Evolutionary conservation across 208 protist species (phyloP).

Genomic region (Trypanosoma theileri): DNA sequence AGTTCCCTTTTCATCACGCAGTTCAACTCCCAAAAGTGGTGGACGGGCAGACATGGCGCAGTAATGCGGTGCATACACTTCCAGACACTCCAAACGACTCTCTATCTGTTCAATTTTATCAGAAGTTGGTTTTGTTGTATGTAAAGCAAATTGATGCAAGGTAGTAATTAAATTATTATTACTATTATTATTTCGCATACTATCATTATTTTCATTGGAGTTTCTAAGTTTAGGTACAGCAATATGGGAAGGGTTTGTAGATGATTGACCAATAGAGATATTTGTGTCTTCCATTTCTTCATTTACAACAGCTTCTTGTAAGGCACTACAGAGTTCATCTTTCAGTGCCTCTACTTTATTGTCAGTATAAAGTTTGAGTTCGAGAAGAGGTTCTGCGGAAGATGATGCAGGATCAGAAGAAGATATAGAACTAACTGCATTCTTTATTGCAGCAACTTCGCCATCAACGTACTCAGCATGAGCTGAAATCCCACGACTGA

Average conservation of each 20-base stretch:
- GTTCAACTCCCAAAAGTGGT: constrained; percentile 58
- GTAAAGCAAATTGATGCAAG: constrained; percentile 1
- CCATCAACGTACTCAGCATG: constrained; percentile 15
- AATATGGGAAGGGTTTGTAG: neutral
- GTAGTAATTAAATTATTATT: neutral
- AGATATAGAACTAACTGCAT: neutral
- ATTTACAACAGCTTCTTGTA: neutral
- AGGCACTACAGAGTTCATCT: constrained; percentile 14
- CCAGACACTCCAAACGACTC: constrained; percentile 52
- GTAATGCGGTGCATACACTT: constrained; percentile 66
- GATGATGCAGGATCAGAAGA: neutral
- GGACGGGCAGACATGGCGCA: constrained; percentile 46
- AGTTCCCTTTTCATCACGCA: constrained; percentile 39
- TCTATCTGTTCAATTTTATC: constrained; percentile 22
- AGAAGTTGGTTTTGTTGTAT: neutral
- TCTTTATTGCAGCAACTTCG: constrained; percentile 2
- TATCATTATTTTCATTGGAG: neutral
- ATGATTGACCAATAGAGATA: neutral
- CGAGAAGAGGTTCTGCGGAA: neutral
- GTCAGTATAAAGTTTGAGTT: constrained; percentile 16
- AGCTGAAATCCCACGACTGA: constrained; percentile 14
- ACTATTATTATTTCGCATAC: neutral
- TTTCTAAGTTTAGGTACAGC: neutral
- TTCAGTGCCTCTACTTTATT: constrained; percentile 9
- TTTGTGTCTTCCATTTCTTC: neutral